Percentiles rank a stretch among this genome's conserved stretches.
These are phyloP conservation scores for Alternaria incomplexa DNA, from an alignment of 2,329 filamentous ascomycete genomes.

Conservation along the genomic window DNA sequence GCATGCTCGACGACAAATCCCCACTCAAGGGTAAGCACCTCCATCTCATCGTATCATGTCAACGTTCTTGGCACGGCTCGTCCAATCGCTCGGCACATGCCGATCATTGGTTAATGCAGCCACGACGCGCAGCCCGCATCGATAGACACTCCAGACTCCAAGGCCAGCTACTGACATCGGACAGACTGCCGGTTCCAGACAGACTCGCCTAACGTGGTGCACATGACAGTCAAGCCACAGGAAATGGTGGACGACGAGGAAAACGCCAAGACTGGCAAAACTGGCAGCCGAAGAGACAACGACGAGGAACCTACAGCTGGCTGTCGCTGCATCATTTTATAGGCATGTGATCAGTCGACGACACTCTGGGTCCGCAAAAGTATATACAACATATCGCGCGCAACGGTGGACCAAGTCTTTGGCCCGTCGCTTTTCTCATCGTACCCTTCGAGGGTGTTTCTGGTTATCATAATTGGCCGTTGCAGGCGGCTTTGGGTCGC, in stretches of 20 bases:
- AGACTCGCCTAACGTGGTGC: constrained; percentile 82
- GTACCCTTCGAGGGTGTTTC: neutral
- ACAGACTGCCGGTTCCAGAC: constrained; percentile 79
- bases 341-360: constrained; percentile 22
- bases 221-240: constrained; percentile 90
- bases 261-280: constrained; percentile 72
- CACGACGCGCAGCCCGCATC: constrained; percentile 4
- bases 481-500: constrained; percentile 1
- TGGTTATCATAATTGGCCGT: constrained; percentile 6
- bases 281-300: constrained; percentile 57
- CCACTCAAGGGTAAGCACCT: constrained; percentile 74
- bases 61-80: constrained; percentile 27
- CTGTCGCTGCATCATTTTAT: constrained; percentile 71
- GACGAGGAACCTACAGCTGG: constrained; percentile 62
- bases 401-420: neutral
- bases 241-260: constrained; percentile 83
- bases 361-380: neutral
- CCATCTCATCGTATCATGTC: constrained; percentile 17
- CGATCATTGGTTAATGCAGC: constrained; percentile 14
- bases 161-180: constrained; percentile 13
- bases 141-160: neutral
- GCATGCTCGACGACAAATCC: constrained; percentile 87
- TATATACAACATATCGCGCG: neutral
- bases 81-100: constrained; percentile 18
- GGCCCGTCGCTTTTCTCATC: neutral